A percentile compares a stretch with the other conserved stretches of the same genome.
phyloP scores from a whole-genome alignment of 164 flowering plant genomes.

The Kalanchoe fedtschenkoi region DNA sequence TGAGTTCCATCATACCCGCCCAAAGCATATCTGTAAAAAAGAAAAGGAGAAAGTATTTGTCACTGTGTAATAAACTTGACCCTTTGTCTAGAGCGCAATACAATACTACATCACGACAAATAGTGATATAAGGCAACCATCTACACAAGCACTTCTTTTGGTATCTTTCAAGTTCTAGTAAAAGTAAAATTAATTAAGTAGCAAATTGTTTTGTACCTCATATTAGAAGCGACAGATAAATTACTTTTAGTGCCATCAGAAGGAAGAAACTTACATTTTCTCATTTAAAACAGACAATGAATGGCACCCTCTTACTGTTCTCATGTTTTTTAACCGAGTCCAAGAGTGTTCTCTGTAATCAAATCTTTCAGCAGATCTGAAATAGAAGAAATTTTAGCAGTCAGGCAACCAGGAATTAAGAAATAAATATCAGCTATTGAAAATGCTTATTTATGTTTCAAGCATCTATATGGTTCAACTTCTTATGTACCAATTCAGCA shows the following conservation, averaged over 20 bases:
- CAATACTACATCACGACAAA: not conserved
- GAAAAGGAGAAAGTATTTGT: not conserved
- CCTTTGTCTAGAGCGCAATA: not conserved
- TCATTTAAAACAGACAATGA: constrained; percentile 30
- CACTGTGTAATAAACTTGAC: not conserved
- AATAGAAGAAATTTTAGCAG: not conserved
- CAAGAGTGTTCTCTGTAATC: constrained; percentile 41
- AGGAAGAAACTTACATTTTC: constrained; percentile 30
- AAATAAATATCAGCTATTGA: not conserved
- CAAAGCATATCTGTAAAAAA: constrained; percentile 30
- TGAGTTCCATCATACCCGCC: constrained; percentile 37
- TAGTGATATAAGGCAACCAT: not conserved
- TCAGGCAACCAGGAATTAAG: not conserved
- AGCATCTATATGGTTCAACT: not conserved
- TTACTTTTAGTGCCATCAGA: not conserved
- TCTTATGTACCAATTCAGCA: not conserved
- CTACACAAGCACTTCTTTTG: not conserved
- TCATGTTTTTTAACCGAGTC: constrained; percentile 27
- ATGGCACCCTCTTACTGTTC: constrained; percentile 34
- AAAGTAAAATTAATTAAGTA: not conserved
- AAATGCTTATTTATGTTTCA: not conserved
- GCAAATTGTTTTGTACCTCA: not conserved
- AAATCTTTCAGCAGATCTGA: constrained; percentile 43
- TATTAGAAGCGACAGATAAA: not conserved
- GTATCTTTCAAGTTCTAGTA: not conserved